Base-by-base conservation (phyloP, 1,284 basidiomycete genomes). In the Ganoderma resinaceum region DNA sequence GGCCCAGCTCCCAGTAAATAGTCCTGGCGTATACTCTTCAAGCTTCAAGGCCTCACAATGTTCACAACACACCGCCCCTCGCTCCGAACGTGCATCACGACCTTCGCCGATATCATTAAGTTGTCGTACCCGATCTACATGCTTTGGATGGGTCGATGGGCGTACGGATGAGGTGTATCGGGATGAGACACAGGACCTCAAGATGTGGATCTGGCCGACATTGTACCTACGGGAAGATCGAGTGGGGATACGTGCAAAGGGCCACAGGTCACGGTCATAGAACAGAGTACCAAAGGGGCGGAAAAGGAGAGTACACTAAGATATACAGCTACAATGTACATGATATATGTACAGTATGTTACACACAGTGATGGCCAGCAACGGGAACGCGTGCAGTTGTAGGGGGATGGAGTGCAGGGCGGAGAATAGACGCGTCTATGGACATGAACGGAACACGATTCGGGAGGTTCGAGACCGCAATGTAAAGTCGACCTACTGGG, bases 361-460 rank as follows among this genome's bases (percentile, higher is more conserved):
- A 66, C 61, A 62, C 40, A 58, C 60, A 62, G 38, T 60, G 46
- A 23, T 63, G 55, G 37, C 55, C 33, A 63, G 57, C 43, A 63
- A 43, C n/a, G 14, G 38, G 46, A 62, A n/a, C 61, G 61, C 35
- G 31, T 53, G 61, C 37, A 33, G 35, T 12, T 31, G 46, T 29
- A 23, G 31, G 26, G 11, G 14, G 59, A 49, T 37, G 20, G 31
- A 16, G 46, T 52, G 46, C n/a, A 26, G 9, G 35, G 38, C n/a
- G 35, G 23, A 37, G 16, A 58, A 55, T 29, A 35, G 23, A 37
- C 37, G 37, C 6, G 52, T 42, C 43, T 33, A 53, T 38, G 23
- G 33, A 37, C 52, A 26, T 23, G 61, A 20, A 26, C 23, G 43
- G 58, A 53, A 55, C 16, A 43, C 42, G 26, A 35, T 23, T n/a